phyloP scores from a whole-genome alignment of 768 basidiomycete genomes.

The Rhizopogon vinicolor region DNA sequence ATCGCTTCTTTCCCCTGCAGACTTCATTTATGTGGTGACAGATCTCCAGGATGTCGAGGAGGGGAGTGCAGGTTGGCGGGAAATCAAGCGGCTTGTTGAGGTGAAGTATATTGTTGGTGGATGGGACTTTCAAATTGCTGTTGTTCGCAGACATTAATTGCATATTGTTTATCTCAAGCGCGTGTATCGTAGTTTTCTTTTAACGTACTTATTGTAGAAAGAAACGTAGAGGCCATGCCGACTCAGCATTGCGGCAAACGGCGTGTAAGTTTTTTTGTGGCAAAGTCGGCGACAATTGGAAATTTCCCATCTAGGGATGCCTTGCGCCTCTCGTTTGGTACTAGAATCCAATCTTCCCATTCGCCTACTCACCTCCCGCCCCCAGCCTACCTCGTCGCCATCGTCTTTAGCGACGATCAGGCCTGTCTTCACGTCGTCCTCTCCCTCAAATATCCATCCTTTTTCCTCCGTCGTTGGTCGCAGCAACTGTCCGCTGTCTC shows the following conservation, averaged over 20 bases:
- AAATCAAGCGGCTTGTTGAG: conserved; percentile 78
- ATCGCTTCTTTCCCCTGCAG: conserved; percentile 83
- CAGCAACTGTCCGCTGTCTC: conserved; percentile 3
- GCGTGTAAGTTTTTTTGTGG: conserved; percentile 26
- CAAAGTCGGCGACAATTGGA: conserved; percentile 13
- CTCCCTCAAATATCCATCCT: conserved; percentile 4
- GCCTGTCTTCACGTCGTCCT: conserved; percentile 3
- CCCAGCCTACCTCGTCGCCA: background rate
- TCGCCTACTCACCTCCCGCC: background rate
- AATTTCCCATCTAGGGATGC: conserved; percentile 34
- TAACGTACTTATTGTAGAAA: background rate
- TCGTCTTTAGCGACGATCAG: conserved; percentile 1
- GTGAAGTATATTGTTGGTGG: conserved; percentile 77
- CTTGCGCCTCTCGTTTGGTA: conserved; percentile 28
- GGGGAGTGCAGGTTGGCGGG: conserved; percentile 66
- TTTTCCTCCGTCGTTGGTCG: background rate
- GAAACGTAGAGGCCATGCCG: background rate
- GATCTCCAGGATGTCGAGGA: conserved; percentile 52
- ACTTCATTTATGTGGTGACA: conserved; percentile 79
- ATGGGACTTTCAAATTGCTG: conserved; percentile 87
- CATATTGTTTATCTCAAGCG: no score
- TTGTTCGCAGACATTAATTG: conserved; percentile 63
- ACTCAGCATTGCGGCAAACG: conserved; percentile 14
- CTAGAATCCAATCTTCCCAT: conserved; percentile 19
- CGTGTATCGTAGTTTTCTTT: background rate